Evolutionary conservation across 768 basidiomycete species (phyloP).

Genomic region (Podaxis sp.): DNA sequence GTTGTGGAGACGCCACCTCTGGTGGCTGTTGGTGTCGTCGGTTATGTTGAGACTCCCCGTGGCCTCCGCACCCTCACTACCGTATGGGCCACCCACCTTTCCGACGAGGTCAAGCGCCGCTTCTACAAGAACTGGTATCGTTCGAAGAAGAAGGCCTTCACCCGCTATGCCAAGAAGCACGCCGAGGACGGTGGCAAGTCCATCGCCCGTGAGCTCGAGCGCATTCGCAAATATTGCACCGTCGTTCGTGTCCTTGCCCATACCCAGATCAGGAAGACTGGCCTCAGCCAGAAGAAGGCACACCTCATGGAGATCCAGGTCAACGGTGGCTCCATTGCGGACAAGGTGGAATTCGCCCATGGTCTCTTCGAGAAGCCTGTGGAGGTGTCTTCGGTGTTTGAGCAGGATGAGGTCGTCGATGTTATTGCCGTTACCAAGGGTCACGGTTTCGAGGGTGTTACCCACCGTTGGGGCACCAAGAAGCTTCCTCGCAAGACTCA

Average conservation of each 20-base stretch:
- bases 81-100: conserved; percentile 97
- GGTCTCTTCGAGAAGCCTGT: conserved; percentile 96
- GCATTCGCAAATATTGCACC: conserved; percentile 99
- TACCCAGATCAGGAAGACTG: conserved; percentile 98
- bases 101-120: conserved; percentile 96
- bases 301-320: conserved; percentile 99
- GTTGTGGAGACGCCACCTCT: conserved; percentile 96
- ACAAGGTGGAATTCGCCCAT: conserved; percentile 97
- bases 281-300: conserved; percentile 98
- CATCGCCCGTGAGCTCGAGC: conserved; percentile 93
- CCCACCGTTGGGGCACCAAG: conserved; percentile 99
- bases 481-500: conserved; percentile 98
- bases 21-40: conserved; percentile 96
- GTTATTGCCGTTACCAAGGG: conserved; percentile 98
- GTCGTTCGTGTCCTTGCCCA: conserved; percentile 99
- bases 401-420: conserved; percentile 96
- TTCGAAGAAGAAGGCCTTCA: conserved; percentile 99
- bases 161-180: conserved; percentile 99
- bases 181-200: conserved; percentile 94
- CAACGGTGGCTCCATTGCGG: conserved; percentile 92
- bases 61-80: conserved; percentile 98
- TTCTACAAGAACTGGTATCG: conserved; percentile 99
- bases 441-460: conserved; percentile 99
- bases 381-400: conserved; percentile 83
- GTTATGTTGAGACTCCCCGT: conserved; percentile 99